Base-by-base conservation (phyloP, 148 eudicot species). In the Fagopyrum tataricum region DNA sequence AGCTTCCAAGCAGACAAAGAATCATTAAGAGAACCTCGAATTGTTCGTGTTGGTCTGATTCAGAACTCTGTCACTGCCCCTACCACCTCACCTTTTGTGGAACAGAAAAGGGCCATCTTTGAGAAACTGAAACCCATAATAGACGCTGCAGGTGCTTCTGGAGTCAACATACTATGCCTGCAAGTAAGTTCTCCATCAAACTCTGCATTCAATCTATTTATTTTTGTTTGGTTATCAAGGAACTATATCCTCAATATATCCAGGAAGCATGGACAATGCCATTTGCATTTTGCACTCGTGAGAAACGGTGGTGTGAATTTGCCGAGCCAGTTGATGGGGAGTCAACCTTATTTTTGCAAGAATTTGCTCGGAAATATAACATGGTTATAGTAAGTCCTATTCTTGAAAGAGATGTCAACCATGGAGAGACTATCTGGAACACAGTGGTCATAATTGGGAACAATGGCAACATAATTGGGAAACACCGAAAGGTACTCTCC, bases 181-280 rank as follows among this genome's bases (percentile, higher is more conserved):
- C 98, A 94, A 86, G 98, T 94, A 77, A 76, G 84, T 53, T 44
- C 43, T 17, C 6, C 39, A 44, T 23, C 31, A 70, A n/a, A 70
- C 26, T 70, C 10, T 18, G 52, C 13, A 6, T 42, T 42, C 44
- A 26, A 46, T 64, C 44, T 23, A 17, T 44, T 59, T 62, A 2
- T 47, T 26, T 53, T 73, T 52, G 4, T 3, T 37, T 4, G 18
- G 4, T 52, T 55, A 55, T 46, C 39, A 40, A n/a, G 17, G 37
- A 52, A 51, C 12, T 23, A 20, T 49, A 31, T 21, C 18, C 10
- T 39, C 26, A 26, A 61, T 24, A 40, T 78, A 61, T 78, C 51
- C 83, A 94, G 98, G 98, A 94, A 79, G 97, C 96, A 75, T 94
- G 98, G 98, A 91, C 80, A 52, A 91, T 94, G 98, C 98, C 98